phyloP scores from a whole-genome alignment of 1,284 basidiomycete species.

The Pyrrhoderma lamaoense region DNA sequence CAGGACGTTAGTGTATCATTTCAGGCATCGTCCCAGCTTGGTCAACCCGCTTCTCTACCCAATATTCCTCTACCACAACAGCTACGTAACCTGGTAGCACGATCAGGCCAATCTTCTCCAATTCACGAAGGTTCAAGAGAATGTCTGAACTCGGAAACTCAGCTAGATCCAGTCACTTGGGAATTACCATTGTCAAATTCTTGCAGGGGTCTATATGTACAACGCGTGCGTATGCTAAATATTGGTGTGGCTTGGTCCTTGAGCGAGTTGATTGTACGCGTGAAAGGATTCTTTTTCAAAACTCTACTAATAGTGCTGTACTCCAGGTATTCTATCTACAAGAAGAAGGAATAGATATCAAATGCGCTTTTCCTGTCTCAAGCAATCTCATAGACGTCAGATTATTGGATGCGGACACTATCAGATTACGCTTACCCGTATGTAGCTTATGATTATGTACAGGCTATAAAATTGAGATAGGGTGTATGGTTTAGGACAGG shows the following conservation, averaged over 20 bases:
- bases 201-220: background rate
- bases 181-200: slow-evolving; percentile 5
- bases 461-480: too few species aligned
- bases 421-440: slow-evolving; percentile 3
- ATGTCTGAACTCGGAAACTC: background rate
- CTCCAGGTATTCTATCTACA: slow-evolving; percentile 3
- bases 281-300: background rate
- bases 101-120: background rate
- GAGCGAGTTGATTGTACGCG: slow-evolving; percentile 11
- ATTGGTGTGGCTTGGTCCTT: slow-evolving; percentile 13
- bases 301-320: background rate
- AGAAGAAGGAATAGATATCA: slow-evolving; percentile 1
- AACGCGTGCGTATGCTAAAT: background rate
- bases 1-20: too few species aligned
- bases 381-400: background rate
- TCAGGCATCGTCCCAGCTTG: too few species aligned
- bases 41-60: too few species aligned
- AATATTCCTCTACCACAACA: slow-evolving; percentile 11
- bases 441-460: background rate
- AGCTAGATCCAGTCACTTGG: background rate
- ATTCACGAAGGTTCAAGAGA: background rate
- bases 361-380: slow-evolving; percentile 6
- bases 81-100: slow-evolving; percentile 4
- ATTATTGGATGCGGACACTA: background rate
- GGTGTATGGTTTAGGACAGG: background rate